phyloP scores from a whole-genome alignment of 495 filamentous ascomycete genomes.

The Aspergillus panamensis region DNA sequence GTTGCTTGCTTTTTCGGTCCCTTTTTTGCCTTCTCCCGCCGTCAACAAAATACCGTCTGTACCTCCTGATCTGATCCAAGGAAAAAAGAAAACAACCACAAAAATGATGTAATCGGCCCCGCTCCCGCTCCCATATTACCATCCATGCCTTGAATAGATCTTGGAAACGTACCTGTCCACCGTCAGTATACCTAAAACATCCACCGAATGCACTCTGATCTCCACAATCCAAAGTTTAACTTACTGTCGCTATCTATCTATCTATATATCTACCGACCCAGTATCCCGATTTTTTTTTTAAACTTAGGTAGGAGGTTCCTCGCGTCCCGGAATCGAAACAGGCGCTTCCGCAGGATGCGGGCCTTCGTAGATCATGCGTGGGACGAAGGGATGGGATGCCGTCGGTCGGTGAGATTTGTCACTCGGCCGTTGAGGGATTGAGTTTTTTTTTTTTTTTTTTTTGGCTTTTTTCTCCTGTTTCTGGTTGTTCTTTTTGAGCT shows the following conservation, averaged over 20 bases:
- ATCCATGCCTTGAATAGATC: too few species aligned
- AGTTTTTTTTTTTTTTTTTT: not conserved
- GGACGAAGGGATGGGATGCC: not conserved
- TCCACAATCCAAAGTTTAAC: too few species aligned
- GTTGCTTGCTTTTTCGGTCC: not conserved
- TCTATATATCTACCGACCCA: not conserved
- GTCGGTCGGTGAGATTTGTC: not conserved
- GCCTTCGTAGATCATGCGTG: slow-evolving; percentile 4
- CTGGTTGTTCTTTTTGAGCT: not conserved
- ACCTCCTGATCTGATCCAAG: not conserved
- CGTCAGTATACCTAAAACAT: too few species aligned
- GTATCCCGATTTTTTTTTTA: not conserved
- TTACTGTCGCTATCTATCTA: not conserved
- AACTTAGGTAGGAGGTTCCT: not conserved
- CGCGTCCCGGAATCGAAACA: not conserved
- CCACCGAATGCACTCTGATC: too few species aligned
- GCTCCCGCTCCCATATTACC: too few species aligned
- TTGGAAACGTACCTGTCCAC: too few species aligned
- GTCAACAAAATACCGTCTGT: not conserved
- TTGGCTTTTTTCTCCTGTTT: not conserved
- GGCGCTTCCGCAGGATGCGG: not conserved
- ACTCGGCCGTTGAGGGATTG: not conserved
- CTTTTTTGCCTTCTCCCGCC: not conserved
- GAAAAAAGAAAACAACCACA: too few species aligned
- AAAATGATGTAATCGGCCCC: too few species aligned